These are phyloP conservation scores for Letharia lupina DNA, from an alignment of 495 filamentous ascomycete genomes.

Conservation along the genomic window DNA sequence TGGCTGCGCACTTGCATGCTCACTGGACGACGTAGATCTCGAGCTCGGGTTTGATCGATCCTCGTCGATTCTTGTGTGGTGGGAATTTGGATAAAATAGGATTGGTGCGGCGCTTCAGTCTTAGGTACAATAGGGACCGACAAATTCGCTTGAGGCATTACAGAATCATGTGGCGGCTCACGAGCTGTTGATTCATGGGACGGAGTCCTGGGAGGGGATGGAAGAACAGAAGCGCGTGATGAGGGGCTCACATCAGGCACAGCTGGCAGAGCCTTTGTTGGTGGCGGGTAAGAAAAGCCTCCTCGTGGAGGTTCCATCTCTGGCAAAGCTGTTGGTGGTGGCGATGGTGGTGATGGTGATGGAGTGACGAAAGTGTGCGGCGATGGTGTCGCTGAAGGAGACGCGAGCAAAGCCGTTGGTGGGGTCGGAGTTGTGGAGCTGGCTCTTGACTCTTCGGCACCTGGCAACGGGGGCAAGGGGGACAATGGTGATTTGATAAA, in stretches of 20 bases:
- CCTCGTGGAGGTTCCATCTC: neutral
- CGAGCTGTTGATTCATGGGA: neutral
- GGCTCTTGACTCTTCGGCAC: neutral
- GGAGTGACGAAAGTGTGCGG: neutral
- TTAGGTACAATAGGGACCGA: neutral
- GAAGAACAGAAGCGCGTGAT: neutral
- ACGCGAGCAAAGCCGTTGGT: neutral
- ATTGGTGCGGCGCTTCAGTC: neutral
- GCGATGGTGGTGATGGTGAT: neutral
- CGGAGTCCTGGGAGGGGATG: neutral
- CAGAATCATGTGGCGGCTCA: neutral
- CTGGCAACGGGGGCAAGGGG: slow-evolving; percentile 1
- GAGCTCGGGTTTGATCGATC: neutral
- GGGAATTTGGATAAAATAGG: neutral
- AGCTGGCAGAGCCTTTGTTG: neutral
- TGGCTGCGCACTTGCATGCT: slow-evolving; percentile 23
- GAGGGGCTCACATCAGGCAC: neutral
- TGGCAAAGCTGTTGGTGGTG: neutral
- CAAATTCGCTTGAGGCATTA: neutral
- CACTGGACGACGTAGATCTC: slow-evolving; percentile 17
- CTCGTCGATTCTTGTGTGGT: neutral
- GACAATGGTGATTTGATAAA: slow-evolving; percentile 8
- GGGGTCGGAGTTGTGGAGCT: slow-evolving; percentile 2
- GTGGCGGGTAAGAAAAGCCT: neutral
- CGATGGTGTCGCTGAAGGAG: neutral